Conservation (phyloP, 805 yeast species). For the Candida argentea region DNA sequence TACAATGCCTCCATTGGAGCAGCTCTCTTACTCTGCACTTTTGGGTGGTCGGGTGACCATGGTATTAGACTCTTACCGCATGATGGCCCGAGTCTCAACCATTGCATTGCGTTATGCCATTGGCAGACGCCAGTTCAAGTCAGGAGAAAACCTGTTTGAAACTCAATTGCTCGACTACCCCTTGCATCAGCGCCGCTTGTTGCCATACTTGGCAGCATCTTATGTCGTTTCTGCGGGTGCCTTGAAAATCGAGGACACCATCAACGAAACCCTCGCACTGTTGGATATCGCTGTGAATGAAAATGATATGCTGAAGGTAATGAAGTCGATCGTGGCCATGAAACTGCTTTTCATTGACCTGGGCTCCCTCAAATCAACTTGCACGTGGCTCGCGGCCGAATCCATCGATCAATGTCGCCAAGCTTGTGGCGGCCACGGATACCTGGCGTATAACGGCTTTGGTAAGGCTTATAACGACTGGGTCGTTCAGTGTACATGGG, state of each 20-base stretch:
- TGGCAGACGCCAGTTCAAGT: slow-evolving; percentile 74
- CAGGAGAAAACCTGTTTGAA: slow-evolving; percentile 32
- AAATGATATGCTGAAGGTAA: slow-evolving; percentile 36
- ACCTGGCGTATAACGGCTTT: slow-evolving; percentile 85
- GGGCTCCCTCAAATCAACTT: slow-evolving; percentile 81
- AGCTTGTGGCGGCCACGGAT: slow-evolving; percentile 94
- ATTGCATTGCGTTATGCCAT: slow-evolving; percentile 85
- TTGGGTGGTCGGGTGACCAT: slow-evolving; percentile 83
- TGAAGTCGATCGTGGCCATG: slow-evolving; percentile 44
- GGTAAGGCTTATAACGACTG: slow-evolving; percentile 85
- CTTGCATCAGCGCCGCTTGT: slow-evolving; percentile 75
- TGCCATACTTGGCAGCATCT: slow-evolving; percentile 75
- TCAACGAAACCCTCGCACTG: slow-evolving; percentile 37
- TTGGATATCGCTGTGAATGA: slow-evolving; percentile 46
- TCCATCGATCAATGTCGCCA: slow-evolving; percentile 86
- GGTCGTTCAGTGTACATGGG: slow-evolving; percentile 99
- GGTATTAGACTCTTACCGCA: slow-evolving; percentile 79
- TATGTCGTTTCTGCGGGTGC: slow-evolving; percentile 72
- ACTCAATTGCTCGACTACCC: slow-evolving; percentile 78
- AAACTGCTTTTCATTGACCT: slow-evolving; percentile 76
- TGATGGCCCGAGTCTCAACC: slow-evolving; percentile 68
- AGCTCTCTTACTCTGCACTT: slow-evolving; percentile 79
- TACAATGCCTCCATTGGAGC: slow-evolving; percentile 74
- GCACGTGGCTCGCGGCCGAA: slow-evolving; percentile 76
- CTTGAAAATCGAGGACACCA: slow-evolving; percentile 44